Percentiles rank a stretch among this genome's conserved stretches.
Conservation (phyloP, 2,329 filamentous ascomycete species). For the Dothiorella sarmentorum region DNA sequence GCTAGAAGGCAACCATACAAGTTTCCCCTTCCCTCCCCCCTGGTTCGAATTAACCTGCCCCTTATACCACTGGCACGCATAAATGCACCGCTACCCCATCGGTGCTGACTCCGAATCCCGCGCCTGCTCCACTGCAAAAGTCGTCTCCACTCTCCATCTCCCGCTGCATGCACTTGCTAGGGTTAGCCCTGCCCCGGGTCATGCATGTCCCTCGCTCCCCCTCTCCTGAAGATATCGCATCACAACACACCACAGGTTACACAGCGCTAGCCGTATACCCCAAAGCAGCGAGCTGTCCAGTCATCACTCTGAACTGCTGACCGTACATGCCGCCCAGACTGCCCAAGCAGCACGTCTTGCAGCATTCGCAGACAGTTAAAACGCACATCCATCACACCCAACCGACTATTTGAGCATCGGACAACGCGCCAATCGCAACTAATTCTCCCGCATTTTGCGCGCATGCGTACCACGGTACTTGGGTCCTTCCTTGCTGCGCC, state of each 20-base stretch:
- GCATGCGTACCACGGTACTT: neutral
- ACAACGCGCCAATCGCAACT: neutral
- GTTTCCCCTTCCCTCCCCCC: neutral
- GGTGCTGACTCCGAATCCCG: neutral
- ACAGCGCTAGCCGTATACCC: neutral
- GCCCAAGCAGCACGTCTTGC: neutral
- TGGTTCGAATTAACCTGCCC: neutral
- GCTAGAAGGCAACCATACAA: neutral
- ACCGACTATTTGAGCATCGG: neutral
- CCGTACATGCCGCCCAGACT: neutral
- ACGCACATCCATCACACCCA: neutral
- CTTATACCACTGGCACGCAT: constrained; percentile 1
- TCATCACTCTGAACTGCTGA: neutral
- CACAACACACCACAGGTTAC: neutral
- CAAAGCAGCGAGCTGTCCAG: neutral
- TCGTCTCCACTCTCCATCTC: constrained; percentile 3
- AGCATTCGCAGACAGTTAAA: neutral
- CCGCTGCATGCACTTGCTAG: neutral
- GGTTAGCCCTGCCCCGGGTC: neutral
- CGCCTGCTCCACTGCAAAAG: neutral
- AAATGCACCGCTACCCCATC: neutral
- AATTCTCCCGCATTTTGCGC: neutral
- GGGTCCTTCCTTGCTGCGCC: neutral
- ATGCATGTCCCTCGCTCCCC: neutral
- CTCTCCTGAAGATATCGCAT: constrained; percentile 15